Percentiles rank a stretch among this genome's conserved stretches.
These are phyloP conservation scores for Cyclotella kingstonii DNA, from an alignment of 108 stramenopile species.

Conservation along the genomic window DNA sequence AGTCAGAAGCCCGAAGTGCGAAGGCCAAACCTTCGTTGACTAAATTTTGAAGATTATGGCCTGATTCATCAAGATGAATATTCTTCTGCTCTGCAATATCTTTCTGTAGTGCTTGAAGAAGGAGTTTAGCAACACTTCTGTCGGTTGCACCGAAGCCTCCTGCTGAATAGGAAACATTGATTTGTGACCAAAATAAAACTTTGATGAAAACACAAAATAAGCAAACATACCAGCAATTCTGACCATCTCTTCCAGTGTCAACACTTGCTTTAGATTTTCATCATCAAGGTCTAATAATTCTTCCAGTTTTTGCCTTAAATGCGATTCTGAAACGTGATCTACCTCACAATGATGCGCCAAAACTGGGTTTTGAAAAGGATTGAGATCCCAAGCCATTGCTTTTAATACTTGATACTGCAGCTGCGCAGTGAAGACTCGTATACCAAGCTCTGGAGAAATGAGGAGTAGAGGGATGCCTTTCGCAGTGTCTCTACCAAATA, in stretches of 20 bases:
- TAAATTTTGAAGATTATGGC: constrained; percentile 77
- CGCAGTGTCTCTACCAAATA: constrained; percentile 57
- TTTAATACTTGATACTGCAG: constrained; percentile 70
- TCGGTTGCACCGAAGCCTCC: constrained; percentile 91
- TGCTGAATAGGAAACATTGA: constrained; percentile 42
- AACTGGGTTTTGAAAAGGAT: constrained; percentile 82
- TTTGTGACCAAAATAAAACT: background rate
- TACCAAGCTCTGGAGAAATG: constrained; percentile 69
- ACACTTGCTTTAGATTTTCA: constrained; percentile 52
- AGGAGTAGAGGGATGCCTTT: constrained; percentile 69
- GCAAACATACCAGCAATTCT: constrained; percentile 25
- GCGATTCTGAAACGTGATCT: constrained; percentile 57
- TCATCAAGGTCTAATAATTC: constrained; percentile 82
- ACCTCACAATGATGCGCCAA: constrained; percentile 73
- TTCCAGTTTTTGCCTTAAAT: constrained; percentile 78
- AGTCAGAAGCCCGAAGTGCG: constrained; percentile 78
- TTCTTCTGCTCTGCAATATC: constrained; percentile 51
- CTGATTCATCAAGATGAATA: constrained; percentile 12
- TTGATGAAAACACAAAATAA: background rate
- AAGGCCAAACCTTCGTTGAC: constrained; percentile 86
- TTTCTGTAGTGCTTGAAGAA: constrained; percentile 70
- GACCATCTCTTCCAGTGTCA: constrained; percentile 70
- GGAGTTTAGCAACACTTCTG: constrained; percentile 73
- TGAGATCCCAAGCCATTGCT: constrained; percentile 68
- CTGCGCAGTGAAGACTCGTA: constrained; percentile 69